Conservation (phyloP, 2,329 filamentous ascomycete genomes). For the Xylaria sp. region DNA sequence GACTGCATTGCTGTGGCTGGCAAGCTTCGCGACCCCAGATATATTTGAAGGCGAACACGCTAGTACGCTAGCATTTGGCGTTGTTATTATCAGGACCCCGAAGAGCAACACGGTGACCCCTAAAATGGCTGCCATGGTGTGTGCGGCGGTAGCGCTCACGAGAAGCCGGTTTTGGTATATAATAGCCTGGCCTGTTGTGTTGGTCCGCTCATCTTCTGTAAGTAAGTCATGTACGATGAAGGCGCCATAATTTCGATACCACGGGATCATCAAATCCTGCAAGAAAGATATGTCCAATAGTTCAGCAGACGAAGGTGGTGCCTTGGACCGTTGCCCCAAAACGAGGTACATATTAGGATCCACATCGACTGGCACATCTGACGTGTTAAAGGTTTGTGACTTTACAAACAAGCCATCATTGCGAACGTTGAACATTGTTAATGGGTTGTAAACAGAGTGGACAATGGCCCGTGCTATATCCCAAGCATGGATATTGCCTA, state of each 20-base stretch:
- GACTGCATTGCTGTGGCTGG: not conserved
- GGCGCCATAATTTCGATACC: slow-evolving; percentile 2
- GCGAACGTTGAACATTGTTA: too few species aligned
- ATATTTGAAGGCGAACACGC: not conserved
- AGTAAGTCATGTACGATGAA: slow-evolving; percentile 13
- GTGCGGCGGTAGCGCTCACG: not conserved
- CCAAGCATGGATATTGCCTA: slow-evolving; percentile 15
- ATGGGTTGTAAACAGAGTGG: not conserved
- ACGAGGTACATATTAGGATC: slow-evolving; percentile 8
- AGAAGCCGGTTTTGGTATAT: slow-evolving; percentile 2
- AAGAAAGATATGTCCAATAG: not conserved
- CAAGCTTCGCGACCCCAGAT: slow-evolving; percentile 2
- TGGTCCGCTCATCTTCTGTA: not conserved
- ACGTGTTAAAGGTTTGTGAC: too few species aligned
- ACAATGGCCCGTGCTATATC: slow-evolving; percentile 10
- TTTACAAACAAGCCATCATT: too few species aligned
- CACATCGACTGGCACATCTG: not conserved
- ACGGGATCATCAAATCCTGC: not conserved
- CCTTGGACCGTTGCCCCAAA: not conserved
- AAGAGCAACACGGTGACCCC: not conserved
- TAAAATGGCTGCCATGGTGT: slow-evolving; percentile 12
- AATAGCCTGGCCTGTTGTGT: slow-evolving; percentile 1
- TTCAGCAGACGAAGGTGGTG: slow-evolving; percentile 1
- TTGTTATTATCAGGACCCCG: not conserved
- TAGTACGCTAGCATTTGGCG: not conserved